Evolutionary conservation across 148 eudicot species (phyloP).

Genomic region (Vaccinium corymbosum): DNA sequence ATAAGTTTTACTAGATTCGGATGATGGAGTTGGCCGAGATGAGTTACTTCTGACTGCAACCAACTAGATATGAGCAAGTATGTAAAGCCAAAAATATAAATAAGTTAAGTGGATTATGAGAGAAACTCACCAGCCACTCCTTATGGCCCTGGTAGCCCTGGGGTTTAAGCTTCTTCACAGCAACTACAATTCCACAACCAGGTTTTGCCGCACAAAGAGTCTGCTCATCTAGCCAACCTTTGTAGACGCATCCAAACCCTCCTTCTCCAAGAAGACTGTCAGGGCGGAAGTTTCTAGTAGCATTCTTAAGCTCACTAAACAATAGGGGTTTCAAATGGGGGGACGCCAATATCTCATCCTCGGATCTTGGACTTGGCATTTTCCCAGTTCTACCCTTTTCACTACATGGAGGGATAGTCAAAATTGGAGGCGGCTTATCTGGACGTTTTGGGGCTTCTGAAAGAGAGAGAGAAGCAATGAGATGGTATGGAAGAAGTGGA

Average conservation of each 20-base stretch:
- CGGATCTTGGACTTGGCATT: constrained; percentile 32
- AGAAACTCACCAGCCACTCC: constrained; percentile 50
- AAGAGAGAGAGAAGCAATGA: background rate
- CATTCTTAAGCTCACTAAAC: constrained; percentile 29
- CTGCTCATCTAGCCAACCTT: constrained; percentile 47
- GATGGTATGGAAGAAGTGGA: background rate
- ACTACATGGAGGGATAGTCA: background rate
- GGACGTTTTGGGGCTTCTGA: constrained; percentile 15
- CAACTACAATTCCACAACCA: constrained; percentile 36
- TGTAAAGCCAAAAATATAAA: background rate
- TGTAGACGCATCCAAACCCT: constrained; percentile 43
- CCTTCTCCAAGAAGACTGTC: constrained; percentile 45
- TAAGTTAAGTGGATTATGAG: background rate
- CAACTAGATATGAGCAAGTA: constrained; percentile 14
- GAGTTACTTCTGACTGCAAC: constrained; percentile 44
- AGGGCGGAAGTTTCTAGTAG: constrained; percentile 34
- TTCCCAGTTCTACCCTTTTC: constrained; percentile 11
- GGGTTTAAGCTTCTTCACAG: constrained; percentile 44
- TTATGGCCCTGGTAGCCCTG: constrained; percentile 44
- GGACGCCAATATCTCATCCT: constrained; percentile 36
- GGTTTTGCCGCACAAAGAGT: constrained; percentile 30
- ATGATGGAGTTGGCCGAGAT: constrained; percentile 49
- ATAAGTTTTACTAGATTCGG: constrained; percentile 52
- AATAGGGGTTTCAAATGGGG: constrained; percentile 34
- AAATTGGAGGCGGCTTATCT: constrained; percentile 16